Evolutionary conservation across 139 green algal species (phyloP), one percentile per base, ranked within the genome.

Genomic region (Coelastrella sp.): DNA sequence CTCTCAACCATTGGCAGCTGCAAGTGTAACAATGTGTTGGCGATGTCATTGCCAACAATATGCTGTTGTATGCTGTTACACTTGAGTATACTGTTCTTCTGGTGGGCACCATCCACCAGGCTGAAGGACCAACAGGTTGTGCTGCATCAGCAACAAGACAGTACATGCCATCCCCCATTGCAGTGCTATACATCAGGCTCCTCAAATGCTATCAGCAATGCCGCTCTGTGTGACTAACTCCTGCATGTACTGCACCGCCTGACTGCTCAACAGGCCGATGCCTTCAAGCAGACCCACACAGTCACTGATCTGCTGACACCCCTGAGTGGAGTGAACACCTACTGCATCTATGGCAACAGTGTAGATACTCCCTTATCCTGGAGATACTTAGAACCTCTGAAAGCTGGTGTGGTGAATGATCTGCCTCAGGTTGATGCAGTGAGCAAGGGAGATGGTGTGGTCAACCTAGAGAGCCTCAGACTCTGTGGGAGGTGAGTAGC

Each of bases 381-480:
- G 37, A 76, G 53, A 23, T 76, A 59, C n/a, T 15, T 6, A 1
- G 23, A 19, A 17, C 19, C 11, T 17, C 35, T 76, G 19, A n/a
- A 51, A 23, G 35, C 68, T 19, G 37, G 68, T 17, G 23, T 32
- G 23, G 23, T 38, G 4, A 76, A 76, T 53, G 68, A 74, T 1
- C 7, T 51, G 15, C 66, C 68, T 23, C 37, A 48, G 25, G 23
- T 53, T 45, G 35, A 32, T 27, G 68, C n/a, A 21, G 37, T 76
- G 5, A 38, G 68, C 8, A 76, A 76, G 6, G 68, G 37, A 27
- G 68, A 76, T 34, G 68, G 68, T n/a, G 37, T 53, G 3, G 68
- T 76, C 68, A 76, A 76, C 23, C 21, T 76, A 23, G 68, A 76
- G 40, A 76, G 68, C 68, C 21, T 76, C 37, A 27, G 68, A 9